Evolutionary conservation across 352 stramenopile species (phyloP).

Genomic region (Nothophytophthora sp.): DNA sequence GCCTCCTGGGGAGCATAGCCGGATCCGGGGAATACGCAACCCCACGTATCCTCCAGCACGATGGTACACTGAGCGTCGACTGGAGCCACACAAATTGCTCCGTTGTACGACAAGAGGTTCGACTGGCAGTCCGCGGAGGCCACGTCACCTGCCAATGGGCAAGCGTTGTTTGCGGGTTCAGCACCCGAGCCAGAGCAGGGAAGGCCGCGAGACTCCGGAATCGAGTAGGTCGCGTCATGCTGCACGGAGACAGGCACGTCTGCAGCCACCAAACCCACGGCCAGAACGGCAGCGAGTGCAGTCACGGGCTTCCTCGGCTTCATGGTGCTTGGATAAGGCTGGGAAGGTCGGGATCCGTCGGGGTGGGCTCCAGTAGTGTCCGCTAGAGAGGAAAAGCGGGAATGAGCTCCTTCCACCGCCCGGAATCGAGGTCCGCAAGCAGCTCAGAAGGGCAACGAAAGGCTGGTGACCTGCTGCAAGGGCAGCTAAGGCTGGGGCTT

Average conservation of each 20-base stretch:
- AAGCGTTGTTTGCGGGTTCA: slow-evolving; percentile 4
- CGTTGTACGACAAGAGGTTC: slow-evolving; percentile 24
- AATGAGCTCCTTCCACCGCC: slow-evolving; percentile 11
- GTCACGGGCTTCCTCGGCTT: slow-evolving; percentile 4
- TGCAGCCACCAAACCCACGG: slow-evolving; percentile 2
- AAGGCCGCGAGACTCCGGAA: slow-evolving; percentile 19
- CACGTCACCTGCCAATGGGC: slow-evolving; percentile 20
- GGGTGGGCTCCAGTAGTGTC: slow-evolving; percentile 10
- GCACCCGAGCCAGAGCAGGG: slow-evolving; percentile 16
- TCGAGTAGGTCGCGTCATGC: slow-evolving; percentile 21
- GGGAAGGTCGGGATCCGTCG: no score
- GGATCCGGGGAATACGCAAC: slow-evolving; percentile 17
- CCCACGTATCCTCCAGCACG: slow-evolving; percentile 7
- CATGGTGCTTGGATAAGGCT: no score
- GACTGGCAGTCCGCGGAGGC: slow-evolving; percentile 15
- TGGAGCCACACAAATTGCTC: slow-evolving; percentile 16
- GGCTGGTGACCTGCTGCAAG: no score
- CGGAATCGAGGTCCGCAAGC: not conserved
- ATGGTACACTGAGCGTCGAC: slow-evolving; percentile 18
- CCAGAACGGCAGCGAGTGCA: slow-evolving; percentile 12
- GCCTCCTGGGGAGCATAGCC: slow-evolving; percentile 14
- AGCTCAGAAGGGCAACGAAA: not conserved
- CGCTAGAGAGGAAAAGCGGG: slow-evolving; percentile 10
- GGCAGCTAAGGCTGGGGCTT: no score
- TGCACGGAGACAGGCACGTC: slow-evolving; percentile 18